These are phyloP conservation scores for Dryas integrifolia DNA, from an alignment of 331 rosid genomes.

Conservation along the genomic window DNA sequence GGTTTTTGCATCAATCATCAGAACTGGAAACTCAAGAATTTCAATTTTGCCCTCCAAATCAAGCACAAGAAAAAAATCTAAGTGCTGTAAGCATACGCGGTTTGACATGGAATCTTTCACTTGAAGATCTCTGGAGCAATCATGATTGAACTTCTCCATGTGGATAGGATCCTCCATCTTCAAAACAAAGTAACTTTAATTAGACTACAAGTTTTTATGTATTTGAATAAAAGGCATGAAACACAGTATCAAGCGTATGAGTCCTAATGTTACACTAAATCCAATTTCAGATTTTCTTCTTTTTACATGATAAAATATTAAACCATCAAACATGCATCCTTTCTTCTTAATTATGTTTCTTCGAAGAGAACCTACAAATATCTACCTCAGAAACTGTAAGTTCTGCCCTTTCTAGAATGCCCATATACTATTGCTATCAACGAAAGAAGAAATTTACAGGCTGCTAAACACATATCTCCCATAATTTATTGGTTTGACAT, in stretches of 20 bases:
- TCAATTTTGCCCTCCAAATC: constrained; percentile 97
- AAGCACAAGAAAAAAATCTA: constrained; percentile 84
- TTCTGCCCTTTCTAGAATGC: not conserved
- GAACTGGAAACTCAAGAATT: constrained; percentile 93
- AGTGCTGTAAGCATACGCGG: constrained; percentile 44
- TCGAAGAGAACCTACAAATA: not conserved
- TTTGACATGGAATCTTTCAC: constrained; percentile 41
- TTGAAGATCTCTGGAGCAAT: constrained; percentile 71
- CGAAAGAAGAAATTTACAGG: too few relatives aligned
- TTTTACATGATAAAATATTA: not conserved
- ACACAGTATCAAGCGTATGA: too few relatives aligned
- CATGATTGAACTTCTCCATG: constrained; percentile 71
- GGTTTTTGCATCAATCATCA: constrained; percentile 63
- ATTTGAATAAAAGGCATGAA: not conserved
- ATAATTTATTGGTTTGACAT: not conserved
- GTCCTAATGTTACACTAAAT: not conserved
- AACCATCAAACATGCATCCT: not conserved
- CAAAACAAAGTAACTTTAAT: constrained; percentile 25
- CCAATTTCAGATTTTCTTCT: not conserved
- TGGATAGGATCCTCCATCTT: constrained; percentile 86
- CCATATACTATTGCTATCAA: too few relatives aligned
- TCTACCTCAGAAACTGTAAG: not conserved
- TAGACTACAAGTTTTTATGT: not conserved
- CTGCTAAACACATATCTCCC: too few relatives aligned
- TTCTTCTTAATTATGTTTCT: not conserved